phyloP scores from a whole-genome alignment of 257 asterid genomes.

The Pogostemon cablin region DNA sequence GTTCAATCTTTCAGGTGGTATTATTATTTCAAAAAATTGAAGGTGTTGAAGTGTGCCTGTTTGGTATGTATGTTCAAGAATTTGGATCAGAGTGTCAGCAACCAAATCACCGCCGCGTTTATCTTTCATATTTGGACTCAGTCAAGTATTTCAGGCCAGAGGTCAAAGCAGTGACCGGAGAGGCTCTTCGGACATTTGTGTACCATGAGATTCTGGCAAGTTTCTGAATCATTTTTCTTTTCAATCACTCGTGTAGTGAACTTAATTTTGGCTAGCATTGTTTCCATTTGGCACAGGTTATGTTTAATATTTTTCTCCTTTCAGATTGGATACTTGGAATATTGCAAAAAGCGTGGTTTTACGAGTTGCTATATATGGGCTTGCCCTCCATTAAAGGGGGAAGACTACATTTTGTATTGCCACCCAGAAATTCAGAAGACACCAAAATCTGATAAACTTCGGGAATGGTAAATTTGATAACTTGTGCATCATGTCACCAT shows the following conservation, averaged over 20 bases:
- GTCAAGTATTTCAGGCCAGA: slow-evolving; percentile 99
- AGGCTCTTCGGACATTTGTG: slow-evolving; percentile 97
- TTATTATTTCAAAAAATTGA: slow-evolving; percentile 91
- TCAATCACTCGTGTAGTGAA: slow-evolving; percentile 14
- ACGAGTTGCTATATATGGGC: slow-evolving; percentile 99
- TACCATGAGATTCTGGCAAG: slow-evolving; percentile 97
- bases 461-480: slow-evolving; percentile 77
- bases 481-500: slow-evolving; percentile 15
- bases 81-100: slow-evolving; percentile 94
- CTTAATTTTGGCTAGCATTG: slow-evolving; percentile 11
- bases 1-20: slow-evolving; percentile 64
- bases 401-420: slow-evolving; percentile 97
- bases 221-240: slow-evolving; percentile 32
- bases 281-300: slow-evolving; percentile 13
- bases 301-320: slow-evolving; percentile 25
- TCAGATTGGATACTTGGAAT: slow-evolving; percentile 96
- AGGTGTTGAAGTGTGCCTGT: slow-evolving; percentile 98
- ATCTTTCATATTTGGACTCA: slow-evolving; percentile 95
- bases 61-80: slow-evolving; percentile 99
- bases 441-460: slow-evolving; percentile 95
- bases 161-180: slow-evolving; percentile 85
- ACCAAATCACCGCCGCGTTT: slow-evolving; percentile 96
- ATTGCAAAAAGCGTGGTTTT: slow-evolving; percentile 94
- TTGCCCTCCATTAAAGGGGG: slow-evolving; percentile 97
- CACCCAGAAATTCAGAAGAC: slow-evolving; percentile 99